Percentiles rank a stretch among this genome's conserved stretches.
These are phyloP conservation scores for Chaetothyriales sp. DNA, from an alignment of 2,329 filamentous ascomycete species.

Conservation along the genomic window DNA sequence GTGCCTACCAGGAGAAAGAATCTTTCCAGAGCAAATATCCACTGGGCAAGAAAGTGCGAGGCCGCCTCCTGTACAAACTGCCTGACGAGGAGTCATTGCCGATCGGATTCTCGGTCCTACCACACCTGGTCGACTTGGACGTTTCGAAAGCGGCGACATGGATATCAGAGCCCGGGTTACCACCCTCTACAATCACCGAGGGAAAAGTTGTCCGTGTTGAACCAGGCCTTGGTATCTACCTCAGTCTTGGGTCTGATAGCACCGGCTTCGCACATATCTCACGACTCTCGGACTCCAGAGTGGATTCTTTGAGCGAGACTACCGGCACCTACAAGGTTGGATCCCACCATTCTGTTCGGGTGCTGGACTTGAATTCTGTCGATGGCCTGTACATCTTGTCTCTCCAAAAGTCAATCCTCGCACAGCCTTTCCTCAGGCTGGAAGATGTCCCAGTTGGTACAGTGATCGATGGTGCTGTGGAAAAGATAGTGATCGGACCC, in stretches of 20 bases:
- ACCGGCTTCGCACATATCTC: conserved; percentile 92
- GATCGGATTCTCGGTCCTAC: conserved; percentile 71
- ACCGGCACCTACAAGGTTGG: conserved; percentile 65
- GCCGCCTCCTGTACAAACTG: conserved; percentile 68
- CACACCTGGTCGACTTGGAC: conserved; percentile 60
- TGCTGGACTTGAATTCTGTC: conserved; percentile 73
- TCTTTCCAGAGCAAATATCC: conserved; percentile 56
- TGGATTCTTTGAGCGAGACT: conserved; percentile 64
- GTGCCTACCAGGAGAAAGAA: conserved; percentile 53
- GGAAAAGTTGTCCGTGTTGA: conserved; percentile 71
- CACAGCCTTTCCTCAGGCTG: conserved; percentile 78
- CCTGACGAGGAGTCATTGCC: conserved; percentile 54
- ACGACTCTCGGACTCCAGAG: conserved; percentile 72
- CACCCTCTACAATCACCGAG: neutral
- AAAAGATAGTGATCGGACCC: conserved; percentile 66
- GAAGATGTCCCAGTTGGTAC: conserved; percentile 76
- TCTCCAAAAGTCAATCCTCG: conserved; percentile 63
- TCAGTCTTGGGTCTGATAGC: conserved; percentile 52
- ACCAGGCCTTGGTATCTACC: conserved; percentile 63
- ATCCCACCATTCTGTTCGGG: conserved; percentile 62
- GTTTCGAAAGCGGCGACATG: conserved; percentile 22
- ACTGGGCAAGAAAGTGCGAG: conserved; percentile 68
- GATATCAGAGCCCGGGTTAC: neutral
- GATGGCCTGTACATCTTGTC: conserved; percentile 79
- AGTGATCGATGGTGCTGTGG: conserved; percentile 65